A percentile compares a stretch with the other conserved stretches of the same genome.
These are phyloP conservation scores for Meyerozyma guilliermondii DNA, from an alignment of 1,139 yeast species.

Conservation along the genomic window DNA sequence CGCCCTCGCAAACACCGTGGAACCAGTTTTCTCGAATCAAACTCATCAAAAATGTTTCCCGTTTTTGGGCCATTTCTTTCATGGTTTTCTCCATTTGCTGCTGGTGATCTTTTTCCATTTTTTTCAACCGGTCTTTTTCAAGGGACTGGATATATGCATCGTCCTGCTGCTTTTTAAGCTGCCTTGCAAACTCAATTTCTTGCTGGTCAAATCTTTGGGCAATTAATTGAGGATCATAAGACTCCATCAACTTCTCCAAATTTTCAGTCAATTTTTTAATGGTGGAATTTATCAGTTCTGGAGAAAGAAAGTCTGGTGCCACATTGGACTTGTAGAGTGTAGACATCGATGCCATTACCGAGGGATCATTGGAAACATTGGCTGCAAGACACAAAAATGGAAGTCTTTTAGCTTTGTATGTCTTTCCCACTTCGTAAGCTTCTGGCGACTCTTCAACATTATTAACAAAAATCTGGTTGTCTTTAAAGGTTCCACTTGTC, in stretches of 20 bases:
- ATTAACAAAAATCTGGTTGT: conserved; percentile 38
- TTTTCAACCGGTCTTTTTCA: conserved; percentile 38
- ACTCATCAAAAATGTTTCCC: conserved; percentile 11
- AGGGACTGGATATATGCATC: conserved; percentile 50
- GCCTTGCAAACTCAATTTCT: conserved; percentile 47
- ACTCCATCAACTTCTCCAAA: conserved; percentile 30
- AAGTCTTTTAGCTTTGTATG: conserved; percentile 32
- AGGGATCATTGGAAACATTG: conserved; percentile 47
- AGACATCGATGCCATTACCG: conserved; percentile 50
- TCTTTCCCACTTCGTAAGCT: conserved; percentile 44
- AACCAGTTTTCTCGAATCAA: conserved; percentile 12
- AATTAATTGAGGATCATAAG: conserved; percentile 49
- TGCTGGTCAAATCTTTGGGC: conserved; percentile 47
- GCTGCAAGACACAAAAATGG: conserved; percentile 47
- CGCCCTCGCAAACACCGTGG: conserved; percentile 4
- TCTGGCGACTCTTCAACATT: conserved; percentile 41
- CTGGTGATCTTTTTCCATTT: conserved; percentile 22
- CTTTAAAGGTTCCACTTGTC: conserved; percentile 28
- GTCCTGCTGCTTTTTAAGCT: conserved; percentile 53
- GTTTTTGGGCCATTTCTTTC: conserved; percentile 9
- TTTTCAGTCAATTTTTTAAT: conserved; percentile 26
- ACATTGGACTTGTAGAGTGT: conserved; percentile 39
- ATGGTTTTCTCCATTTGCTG: conserved; percentile 9
- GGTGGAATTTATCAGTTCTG: conserved; percentile 15
- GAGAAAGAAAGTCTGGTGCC: conserved; percentile 18